A percentile compares a stretch with the other conserved stretches of the same genome.
phyloP scores from a whole-genome alignment of 106 monocot genomes.

The Triglochin maritima region DNA sequence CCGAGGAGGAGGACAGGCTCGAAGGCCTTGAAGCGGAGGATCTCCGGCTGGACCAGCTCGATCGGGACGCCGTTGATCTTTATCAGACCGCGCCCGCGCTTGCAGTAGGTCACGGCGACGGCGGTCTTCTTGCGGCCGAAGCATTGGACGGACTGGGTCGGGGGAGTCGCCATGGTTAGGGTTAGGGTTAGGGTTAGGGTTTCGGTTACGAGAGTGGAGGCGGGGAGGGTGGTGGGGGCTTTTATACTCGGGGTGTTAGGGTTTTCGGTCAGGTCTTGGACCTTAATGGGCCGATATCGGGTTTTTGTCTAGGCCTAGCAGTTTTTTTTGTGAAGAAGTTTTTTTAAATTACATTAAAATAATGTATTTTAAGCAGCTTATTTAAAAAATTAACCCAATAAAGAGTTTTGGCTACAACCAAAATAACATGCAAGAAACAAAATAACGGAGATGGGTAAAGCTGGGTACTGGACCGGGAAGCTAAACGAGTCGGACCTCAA shows the following conservation, averaged over 20 bases:
- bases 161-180: conserved; percentile 1
- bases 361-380: no score
- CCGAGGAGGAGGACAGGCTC: conserved; percentile 21
- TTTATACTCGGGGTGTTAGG: neutral
- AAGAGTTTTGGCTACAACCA: no score
- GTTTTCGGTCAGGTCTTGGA: neutral
- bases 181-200: neutral
- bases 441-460: no score
- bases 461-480: no score
- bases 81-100: conserved; percentile 19
- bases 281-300: no score
- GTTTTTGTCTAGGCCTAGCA: no score
- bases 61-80: conserved; percentile 23
- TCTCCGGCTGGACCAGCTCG: conserved; percentile 18
- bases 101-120: conserved; percentile 15
- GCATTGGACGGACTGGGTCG: conserved; percentile 14
- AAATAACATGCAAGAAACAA: no score
- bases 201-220: no score
- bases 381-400: no score
- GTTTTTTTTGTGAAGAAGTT: no score
- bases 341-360: no score
- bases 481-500: no score
- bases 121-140: conserved; percentile 20
- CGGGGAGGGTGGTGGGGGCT: neutral
- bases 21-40: conserved; percentile 20